phyloP scores from a whole-genome alignment of 75 land plant species.

The Pinus tabuliformis region DNA sequence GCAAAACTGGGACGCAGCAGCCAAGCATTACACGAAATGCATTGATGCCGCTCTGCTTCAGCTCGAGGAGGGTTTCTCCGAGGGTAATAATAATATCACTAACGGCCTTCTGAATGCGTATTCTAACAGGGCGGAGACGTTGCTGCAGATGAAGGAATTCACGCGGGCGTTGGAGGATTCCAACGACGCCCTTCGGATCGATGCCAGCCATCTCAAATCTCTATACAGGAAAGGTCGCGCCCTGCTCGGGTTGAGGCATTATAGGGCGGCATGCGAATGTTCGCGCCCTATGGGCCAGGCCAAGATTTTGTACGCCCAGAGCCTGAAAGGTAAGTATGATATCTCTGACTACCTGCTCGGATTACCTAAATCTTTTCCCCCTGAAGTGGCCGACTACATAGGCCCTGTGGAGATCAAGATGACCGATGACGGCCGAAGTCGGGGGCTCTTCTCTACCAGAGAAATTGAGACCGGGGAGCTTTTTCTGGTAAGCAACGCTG shows the following conservation, averaged over 20 bases:
- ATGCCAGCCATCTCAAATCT: slow-evolving; percentile 25
- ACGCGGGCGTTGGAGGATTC: slow-evolving; percentile 22
- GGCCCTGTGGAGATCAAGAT: slow-evolving; percentile 20
- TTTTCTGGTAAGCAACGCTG: slow-evolving; percentile 27
- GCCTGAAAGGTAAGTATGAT: background rate
- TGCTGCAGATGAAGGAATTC: slow-evolving; percentile 11
- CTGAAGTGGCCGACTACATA: slow-evolving; percentile 12
- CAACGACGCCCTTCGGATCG: slow-evolving; percentile 17
- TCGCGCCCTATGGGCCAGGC: background rate
- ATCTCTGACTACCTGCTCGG: background rate
- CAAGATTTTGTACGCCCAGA: background rate
- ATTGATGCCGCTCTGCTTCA: no score
- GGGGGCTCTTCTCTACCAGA: slow-evolving; percentile 23
- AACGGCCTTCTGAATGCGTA: slow-evolving; percentile 13
- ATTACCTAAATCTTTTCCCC: background rate
- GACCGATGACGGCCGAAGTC: slow-evolving; percentile 15
- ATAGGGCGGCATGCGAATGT: background rate
- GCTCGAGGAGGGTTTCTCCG: no score
- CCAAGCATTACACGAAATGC: no score
- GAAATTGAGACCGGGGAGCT: slow-evolving; percentile 26
- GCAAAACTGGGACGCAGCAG: no score
- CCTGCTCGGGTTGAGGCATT: slow-evolving; percentile 17
- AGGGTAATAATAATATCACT: no score
- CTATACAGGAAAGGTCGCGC: slow-evolving; percentile 31
- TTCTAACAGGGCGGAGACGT: slow-evolving; percentile 34